Evolutionary conservation across 805 yeast genomes (phyloP), one percentile per base, ranked within the genome.

Genomic region (Saccharomycopsis fodiens): DNA sequence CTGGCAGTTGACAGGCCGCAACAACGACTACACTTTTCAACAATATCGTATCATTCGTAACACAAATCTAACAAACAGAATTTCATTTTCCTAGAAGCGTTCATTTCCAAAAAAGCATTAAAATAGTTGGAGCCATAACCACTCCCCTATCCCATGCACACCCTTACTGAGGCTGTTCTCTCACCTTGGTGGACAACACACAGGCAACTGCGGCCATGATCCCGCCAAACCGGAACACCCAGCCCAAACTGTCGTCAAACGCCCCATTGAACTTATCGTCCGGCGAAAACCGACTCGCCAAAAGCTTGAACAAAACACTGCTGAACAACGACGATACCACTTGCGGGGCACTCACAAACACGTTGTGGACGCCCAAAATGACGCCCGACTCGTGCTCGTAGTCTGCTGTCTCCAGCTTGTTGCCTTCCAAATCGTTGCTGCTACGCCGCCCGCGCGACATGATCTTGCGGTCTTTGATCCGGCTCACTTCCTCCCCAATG

Each of bases 171-270:
- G n/a, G n/a, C 20, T 67, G 64, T 2, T 68, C 64, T 50, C 68
- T 71, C n/a, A 75, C 64, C 47, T 55, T 62, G n/a, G 61, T 49
- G 52, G 75, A 69, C 8, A 70, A 45, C 13, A 64, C 46, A 8
- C 67, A 57, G 0, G 82, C 80, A 2, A 70, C 70, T 13, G 73
- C 50, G 2, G 79, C 62, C 20, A 73, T 66, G 1, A 74, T 21
- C 0, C 82, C 82, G 1, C 81, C 79, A 46, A 74, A 62, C 44
- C 80, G 57, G 56, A 74, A 76, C 2, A 74, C 75, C 82, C 82
- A 76, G 1, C 72, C 78, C 31, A 76, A 54, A 23, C 76, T 68
- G 38, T 61, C 59, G 52, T 72, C 75, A 45, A 55, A 63, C 3
- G 29, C 34, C 2, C 53, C 51, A 13, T 21, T 21, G 17, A 39